Conservation (phyloP, 2,329 filamentous ascomycete species). For the Aphanoascus verrucosus region DNA sequence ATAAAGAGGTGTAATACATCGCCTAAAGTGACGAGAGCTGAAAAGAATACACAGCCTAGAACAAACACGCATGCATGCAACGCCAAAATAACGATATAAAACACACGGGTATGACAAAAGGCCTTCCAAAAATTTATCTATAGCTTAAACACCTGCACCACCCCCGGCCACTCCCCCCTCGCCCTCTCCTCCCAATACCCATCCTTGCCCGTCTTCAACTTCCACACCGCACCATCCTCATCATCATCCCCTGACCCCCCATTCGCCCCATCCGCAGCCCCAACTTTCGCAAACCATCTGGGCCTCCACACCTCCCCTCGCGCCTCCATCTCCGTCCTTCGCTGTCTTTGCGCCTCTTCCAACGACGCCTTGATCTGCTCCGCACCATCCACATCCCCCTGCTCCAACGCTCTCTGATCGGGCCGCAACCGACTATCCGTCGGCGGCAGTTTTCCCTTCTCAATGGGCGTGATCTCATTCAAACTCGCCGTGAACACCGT, state of each 20-base stretch:
- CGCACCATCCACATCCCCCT: constrained; percentile 69
- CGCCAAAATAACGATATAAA: not conserved
- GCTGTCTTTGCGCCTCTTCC: constrained; percentile 71
- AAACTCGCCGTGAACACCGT: constrained; percentile 75
- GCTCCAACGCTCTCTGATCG: constrained; percentile 76
- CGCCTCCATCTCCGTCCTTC: constrained; percentile 66
- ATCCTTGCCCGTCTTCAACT: constrained; percentile 60
- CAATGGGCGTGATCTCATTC: constrained; percentile 77
- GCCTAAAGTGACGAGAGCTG: not conserved
- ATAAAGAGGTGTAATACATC: not conserved
- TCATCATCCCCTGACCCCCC: constrained; percentile 3
- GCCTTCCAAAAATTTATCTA: constrained; percentile 11
- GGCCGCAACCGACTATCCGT: constrained; percentile 78
- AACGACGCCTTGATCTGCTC: constrained; percentile 72
- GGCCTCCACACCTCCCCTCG: constrained; percentile 62
- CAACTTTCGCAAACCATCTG: constrained; percentile 70
- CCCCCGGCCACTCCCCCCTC: constrained; percentile 53
- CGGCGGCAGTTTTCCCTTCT: constrained; percentile 60
- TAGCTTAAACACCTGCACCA: constrained; percentile 45
- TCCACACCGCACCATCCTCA: constrained; percentile 15
- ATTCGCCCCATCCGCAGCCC: constrained; percentile 23
- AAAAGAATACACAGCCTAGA: not conserved
- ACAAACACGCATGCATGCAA: not conserved
- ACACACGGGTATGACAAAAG: not conserved
- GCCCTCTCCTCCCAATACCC: constrained; percentile 87